phyloP scores from a whole-genome alignment of 371 early-diverging fungal species.

The Gilbertella persicaria region DNA sequence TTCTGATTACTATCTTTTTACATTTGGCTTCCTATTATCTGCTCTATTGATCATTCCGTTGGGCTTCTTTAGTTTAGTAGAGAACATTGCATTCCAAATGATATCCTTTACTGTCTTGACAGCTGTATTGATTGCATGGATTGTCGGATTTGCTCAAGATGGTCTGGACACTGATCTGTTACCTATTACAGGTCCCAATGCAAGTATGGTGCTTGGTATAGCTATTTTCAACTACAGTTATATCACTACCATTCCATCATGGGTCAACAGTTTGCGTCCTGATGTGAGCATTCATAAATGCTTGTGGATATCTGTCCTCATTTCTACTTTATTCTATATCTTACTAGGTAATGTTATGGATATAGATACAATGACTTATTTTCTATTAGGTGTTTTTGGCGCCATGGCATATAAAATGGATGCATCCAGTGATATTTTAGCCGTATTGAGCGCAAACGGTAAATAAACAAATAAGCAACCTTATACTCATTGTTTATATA shows the following conservation, averaged over 20 bases:
- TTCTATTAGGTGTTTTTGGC: slow-evolving; percentile 44
- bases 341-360: slow-evolving; percentile 40
- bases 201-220: slow-evolving; percentile 56
- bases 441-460: slow-evolving; percentile 41
- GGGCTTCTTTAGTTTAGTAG: slow-evolving; percentile 58
- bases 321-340: slow-evolving; percentile 54
- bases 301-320: slow-evolving; percentile 48
- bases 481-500: slow-evolving; percentile 7
- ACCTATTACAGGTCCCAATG: slow-evolving; percentile 49
- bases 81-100: slow-evolving; percentile 61
- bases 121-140: slow-evolving; percentile 55
- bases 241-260: slow-evolving; percentile 63
- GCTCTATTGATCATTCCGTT: slow-evolving; percentile 56
- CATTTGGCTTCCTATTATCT: slow-evolving; percentile 53
- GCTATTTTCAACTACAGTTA: slow-evolving; percentile 66
- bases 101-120: slow-evolving; percentile 51
- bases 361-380: not conserved
- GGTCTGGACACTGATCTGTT: slow-evolving; percentile 49
- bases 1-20: slow-evolving; percentile 55
- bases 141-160: slow-evolving; percentile 52
- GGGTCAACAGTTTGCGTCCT: slow-evolving; percentile 59
- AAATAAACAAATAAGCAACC: not conserved
- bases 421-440: slow-evolving; percentile 50
- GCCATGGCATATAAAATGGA: slow-evolving; percentile 59
- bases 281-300: slow-evolving; percentile 56